These are phyloP conservation scores for Xylariaceae sp. DNA, from an alignment of 2,329 filamentous ascomycete genomes.

Conservation along the genomic window DNA sequence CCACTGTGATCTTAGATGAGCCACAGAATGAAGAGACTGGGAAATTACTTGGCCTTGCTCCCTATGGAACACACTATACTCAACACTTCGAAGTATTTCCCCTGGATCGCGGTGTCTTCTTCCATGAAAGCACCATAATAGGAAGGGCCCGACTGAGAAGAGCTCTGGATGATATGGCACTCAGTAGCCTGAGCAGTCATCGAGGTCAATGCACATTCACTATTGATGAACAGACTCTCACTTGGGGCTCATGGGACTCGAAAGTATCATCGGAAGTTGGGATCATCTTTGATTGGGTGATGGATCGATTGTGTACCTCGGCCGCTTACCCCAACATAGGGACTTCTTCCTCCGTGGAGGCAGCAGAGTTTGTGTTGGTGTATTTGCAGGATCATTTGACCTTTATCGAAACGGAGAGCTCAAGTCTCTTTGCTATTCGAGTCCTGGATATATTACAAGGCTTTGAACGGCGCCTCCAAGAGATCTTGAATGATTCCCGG, in stretches of 20 bases:
- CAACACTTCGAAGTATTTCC: constrained; percentile 60
- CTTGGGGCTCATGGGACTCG: constrained; percentile 54
- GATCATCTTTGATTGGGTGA: constrained; percentile 54
- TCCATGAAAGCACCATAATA: constrained; percentile 55
- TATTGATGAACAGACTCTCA: constrained; percentile 45
- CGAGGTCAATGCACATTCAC: constrained; percentile 38
- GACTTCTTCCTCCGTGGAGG: constrained; percentile 28
- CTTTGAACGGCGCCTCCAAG: constrained; percentile 37
- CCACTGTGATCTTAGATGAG: constrained; percentile 21
- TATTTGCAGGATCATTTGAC: constrained; percentile 44
- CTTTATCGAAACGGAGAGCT: constrained; percentile 33
- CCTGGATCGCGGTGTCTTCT: constrained; percentile 50
- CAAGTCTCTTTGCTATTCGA: constrained; percentile 41
- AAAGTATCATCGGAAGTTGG: constrained; percentile 57
- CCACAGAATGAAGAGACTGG: constrained; percentile 22
- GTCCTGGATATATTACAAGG: constrained; percentile 39
- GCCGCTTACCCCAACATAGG: constrained; percentile 13
- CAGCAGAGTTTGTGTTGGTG: constrained; percentile 42
- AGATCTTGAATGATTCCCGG: constrained; percentile 12
- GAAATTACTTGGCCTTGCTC: constrained; percentile 51
- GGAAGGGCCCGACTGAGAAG: constrained; percentile 48
- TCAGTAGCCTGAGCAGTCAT: constrained; percentile 27
- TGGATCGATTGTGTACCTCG: constrained; percentile 38
- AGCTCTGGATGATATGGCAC: constrained; percentile 32
- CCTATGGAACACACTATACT: constrained; percentile 57